Conservation (phyloP, 352 stramenopile genomes). For the Phytophthora idaei region DNA sequence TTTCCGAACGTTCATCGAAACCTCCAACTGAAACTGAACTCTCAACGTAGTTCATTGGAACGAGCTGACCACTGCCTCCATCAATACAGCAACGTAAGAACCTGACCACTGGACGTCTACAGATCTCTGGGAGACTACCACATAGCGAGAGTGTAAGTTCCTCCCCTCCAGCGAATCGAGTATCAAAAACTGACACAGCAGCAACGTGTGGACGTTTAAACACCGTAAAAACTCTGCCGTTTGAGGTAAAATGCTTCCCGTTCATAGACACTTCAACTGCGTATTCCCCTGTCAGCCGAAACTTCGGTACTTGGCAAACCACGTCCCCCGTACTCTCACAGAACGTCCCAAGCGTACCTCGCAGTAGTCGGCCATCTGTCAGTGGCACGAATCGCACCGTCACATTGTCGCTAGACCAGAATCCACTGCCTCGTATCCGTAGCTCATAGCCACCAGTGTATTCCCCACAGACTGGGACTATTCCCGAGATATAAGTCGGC, state of each 20-base stretch:
- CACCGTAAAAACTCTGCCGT: conserved; percentile 59
- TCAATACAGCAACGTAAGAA: conserved; percentile 44
- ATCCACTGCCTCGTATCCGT: conserved; percentile 65
- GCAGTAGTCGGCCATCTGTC: conserved; percentile 55
- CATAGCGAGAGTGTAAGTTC: conserved; percentile 40
- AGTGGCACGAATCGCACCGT: conserved; percentile 78
- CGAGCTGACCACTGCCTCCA: conserved; percentile 1
- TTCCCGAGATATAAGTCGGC: conserved; percentile 48
- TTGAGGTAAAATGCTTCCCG: conserved; percentile 76
- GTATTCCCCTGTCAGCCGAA: conserved; percentile 65
- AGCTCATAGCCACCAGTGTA: conserved; percentile 65
- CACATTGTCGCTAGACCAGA: conserved; percentile 81
- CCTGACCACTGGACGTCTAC: conserved; percentile 37
- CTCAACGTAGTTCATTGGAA: conserved; percentile 3
- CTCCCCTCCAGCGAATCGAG: conserved; percentile 40
- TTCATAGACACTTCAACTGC: conserved; percentile 81
- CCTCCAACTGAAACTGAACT: conserved; percentile 4
- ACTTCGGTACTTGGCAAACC: conserved; percentile 69
- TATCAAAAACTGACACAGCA: conserved; percentile 49
- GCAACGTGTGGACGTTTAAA: conserved; percentile 52
- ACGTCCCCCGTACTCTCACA: conserved; percentile 48
- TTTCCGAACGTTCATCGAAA: conserved; percentile 25
- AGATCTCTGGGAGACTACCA: conserved; percentile 48
- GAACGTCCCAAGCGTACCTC: conserved; percentile 55
- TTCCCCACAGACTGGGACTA: conserved; percentile 60